Evolutionary conservation across 2,329 filamentous ascomycete genomes (phyloP).

Genomic region (Pseudogymnoascus sp.): DNA sequence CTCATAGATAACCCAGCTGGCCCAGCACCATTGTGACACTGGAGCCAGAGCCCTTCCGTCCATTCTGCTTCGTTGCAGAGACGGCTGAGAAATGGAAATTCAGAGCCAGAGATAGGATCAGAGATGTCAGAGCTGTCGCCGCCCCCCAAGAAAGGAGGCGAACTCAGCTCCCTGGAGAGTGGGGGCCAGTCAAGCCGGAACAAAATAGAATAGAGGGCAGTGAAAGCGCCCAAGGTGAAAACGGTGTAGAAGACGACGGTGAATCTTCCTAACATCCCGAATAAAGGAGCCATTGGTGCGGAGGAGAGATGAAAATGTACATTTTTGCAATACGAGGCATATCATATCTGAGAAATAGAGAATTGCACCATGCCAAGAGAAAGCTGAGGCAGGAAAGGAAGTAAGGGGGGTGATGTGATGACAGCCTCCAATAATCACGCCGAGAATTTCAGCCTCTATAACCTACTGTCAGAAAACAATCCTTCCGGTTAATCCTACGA

Average conservation of each 20-base stretch:
- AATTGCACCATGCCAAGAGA: neutral
- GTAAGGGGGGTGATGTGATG: neutral
- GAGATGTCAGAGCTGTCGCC: too few relatives aligned
- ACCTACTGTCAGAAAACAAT: neutral
- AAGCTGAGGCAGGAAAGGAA: neutral
- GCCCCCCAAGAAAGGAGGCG: neutral
- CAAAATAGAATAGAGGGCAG: neutral
- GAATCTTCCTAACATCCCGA: neutral
- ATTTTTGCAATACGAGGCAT: neutral
- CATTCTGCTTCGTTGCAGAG: conserved; percentile 17
- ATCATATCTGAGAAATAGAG: neutral
- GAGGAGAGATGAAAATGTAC: neutral
- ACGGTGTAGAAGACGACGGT: neutral
- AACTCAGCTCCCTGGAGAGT: neutral
- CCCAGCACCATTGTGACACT: conserved; percentile 18
- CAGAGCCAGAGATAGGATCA: neutral
- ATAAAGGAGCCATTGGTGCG: neutral
- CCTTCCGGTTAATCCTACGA: neutral
- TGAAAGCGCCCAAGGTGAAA: neutral
- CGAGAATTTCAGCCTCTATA: neutral
- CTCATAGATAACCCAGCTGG: conserved; percentile 14
- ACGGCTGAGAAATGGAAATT: neutral
- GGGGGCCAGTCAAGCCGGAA: neutral
- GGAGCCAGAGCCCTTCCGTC: conserved; percentile 20
- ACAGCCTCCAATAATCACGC: neutral